Conservation (phyloP, 106 monocot species). For the Allium fistulosum region DNA sequence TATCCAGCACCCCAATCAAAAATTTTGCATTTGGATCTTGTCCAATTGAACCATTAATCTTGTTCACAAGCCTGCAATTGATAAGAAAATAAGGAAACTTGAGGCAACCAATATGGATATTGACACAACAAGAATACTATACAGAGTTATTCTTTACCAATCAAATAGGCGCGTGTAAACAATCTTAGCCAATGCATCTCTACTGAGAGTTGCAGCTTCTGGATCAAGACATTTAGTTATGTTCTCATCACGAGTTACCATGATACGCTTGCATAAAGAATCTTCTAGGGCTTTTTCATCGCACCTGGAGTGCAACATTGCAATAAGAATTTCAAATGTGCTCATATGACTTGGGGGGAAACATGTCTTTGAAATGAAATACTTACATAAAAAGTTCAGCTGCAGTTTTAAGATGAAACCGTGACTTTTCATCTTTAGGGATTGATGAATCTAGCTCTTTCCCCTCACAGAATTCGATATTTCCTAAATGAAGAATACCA, state of each 20-base stretch:
- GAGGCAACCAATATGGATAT: neutral
- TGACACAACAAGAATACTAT: neutral
- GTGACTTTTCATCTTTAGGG: constrained; percentile 46
- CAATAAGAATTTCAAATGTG: neutral
- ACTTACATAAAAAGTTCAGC: constrained; percentile 27
- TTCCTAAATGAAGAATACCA: constrained; percentile 49
- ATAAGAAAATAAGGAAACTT: neutral
- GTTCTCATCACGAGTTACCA: constrained; percentile 69
- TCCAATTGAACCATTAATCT: constrained; percentile 71
- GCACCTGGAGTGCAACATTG: constrained; percentile 22
- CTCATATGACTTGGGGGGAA: neutral
- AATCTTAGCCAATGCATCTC: constrained; percentile 80
- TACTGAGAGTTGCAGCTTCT: constrained; percentile 48
- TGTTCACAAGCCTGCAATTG: constrained; percentile 65
- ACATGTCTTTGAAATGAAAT: neutral
- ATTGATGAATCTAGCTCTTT: constrained; percentile 39
- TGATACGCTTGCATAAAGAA: constrained; percentile 61
- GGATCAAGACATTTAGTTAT: constrained; percentile 64
- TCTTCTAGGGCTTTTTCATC: constrained; percentile 30
- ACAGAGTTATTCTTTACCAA: constrained; percentile 26
- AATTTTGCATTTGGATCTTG: constrained; percentile 60
- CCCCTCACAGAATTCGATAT: constrained; percentile 45
- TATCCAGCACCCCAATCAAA: constrained; percentile 49
- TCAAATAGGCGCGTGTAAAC: constrained; percentile 77
- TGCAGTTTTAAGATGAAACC: constrained; percentile 37